Base-by-base conservation (phyloP, 2,329 filamentous ascomycete species). In the Aureobasidium melanogenum region DNA sequence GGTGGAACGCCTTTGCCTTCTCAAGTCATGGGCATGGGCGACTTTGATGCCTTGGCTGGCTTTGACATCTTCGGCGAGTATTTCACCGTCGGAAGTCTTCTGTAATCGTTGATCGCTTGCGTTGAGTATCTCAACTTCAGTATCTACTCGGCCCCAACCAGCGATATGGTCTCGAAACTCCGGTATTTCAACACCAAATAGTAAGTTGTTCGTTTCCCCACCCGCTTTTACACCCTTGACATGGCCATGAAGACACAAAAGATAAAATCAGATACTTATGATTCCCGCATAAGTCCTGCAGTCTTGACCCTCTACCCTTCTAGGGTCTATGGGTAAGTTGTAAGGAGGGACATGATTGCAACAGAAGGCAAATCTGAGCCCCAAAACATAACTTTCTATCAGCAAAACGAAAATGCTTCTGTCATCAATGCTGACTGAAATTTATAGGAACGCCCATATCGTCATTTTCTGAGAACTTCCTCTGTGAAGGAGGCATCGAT, bases 11-110 rank as follows among this genome's bases (percentile, higher is more conserved):
- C 36, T 4, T 17, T 56, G 12, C 38, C 39, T 9, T 44, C 39
- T 34, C 52, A 56, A 44, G 30, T 24, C 12, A 47, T 47, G 41
- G 32, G 30, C 4, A 12, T 39, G 24, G 17, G n/a, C 4, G 39
- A 61, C 5, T 41, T 61, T 17, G 32, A 46, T 43, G 41, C 48
- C 17, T 28, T 61, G 14, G 36, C 36, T 32, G 59, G 59, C 5
- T 61, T 61, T 17, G 59, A 61, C 9, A 36, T 61, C n/a, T 61
- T 61, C 19, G 59, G 59, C 36, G 59, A 61, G 12, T 52, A 52
- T 9, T 61, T 61, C 41, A 46, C 59, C 7, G 59, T 61, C 2
- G 59, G 22, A 3, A 61, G 59, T 56, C 41, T 61, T 19, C 19
- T 61, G 26, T 61, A 28, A 44, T 30, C 9, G 1, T 10, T 44